Percentiles rank a stretch among this genome's conserved stretches.
These are phyloP conservation scores for Boletus insuetus DNA, from an alignment of 768 basidiomycete genomes.

Conservation along the genomic window DNA sequence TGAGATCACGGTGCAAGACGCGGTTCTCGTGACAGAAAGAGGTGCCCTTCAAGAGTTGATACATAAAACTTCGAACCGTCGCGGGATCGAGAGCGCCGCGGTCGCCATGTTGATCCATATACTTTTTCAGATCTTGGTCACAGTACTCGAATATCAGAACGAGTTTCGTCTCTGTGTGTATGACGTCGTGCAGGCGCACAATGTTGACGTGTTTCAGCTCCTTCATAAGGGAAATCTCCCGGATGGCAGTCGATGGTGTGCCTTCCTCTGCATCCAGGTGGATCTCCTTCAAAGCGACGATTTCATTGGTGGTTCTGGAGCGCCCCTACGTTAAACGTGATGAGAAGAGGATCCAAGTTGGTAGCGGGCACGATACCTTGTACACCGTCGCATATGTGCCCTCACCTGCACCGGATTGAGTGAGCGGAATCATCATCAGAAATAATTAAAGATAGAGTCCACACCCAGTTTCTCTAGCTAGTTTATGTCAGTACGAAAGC, in stretches of 20 bases:
- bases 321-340: conserved; percentile 60
- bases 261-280: conserved; percentile 99
- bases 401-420: conserved; percentile 50
- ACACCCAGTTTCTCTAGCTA: conserved; percentile 87
- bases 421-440: conserved; percentile 5
- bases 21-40: conserved; percentile 99
- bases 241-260: conserved; percentile 96
- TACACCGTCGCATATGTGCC: conserved; percentile 97
- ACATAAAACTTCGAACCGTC: conserved; percentile 95
- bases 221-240: conserved; percentile 99
- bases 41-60: conserved; percentile 93
- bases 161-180: conserved; percentile 97
- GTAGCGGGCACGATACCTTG: conserved; percentile 56
- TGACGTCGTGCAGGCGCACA: conserved; percentile 96
- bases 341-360: not conserved
- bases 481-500: conserved; percentile 7
- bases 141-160: conserved; percentile 98
- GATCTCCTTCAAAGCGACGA: conserved; percentile 98
- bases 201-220: conserved; percentile 99
- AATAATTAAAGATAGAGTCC: not conserved
- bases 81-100: conserved; percentile 88
- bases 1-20: conserved; percentile 95
- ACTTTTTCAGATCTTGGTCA: conserved; percentile 97
- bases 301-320: conserved; percentile 96
- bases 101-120: conserved; percentile 98